Evolutionary conservation across 1,284 basidiomycete genomes (phyloP).

Genomic region (Rhodotorula sp.): DNA sequence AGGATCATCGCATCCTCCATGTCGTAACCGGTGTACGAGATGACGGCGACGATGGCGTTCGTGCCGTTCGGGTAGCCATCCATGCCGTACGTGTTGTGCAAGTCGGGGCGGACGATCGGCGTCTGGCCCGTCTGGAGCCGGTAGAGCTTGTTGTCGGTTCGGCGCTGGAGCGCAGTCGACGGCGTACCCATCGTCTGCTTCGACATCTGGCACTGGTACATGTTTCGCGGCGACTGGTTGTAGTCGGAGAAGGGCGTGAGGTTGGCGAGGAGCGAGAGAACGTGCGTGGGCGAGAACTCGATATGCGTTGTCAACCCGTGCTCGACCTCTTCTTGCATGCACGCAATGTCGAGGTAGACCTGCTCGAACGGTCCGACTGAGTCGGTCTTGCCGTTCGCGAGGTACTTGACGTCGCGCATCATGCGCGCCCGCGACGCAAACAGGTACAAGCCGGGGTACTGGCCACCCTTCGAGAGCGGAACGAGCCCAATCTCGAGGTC

Average conservation of each 20-base stretch:
- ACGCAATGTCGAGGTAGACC: constrained; percentile 98
- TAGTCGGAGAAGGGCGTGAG: constrained; percentile 79
- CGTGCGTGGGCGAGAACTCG: constrained; percentile 91
- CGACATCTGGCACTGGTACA: constrained; percentile 84
- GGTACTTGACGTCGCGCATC: constrained; percentile 96
- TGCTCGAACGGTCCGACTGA: constrained; percentile 97
- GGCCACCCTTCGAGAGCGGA: constrained; percentile 83
- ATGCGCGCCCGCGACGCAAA: constrained; percentile 86
- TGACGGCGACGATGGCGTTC: constrained; percentile 97
- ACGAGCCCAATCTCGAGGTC: constrained; percentile 96
- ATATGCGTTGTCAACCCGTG: constrained; percentile 75
- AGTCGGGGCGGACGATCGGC: constrained; percentile 84
- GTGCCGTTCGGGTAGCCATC: constrained; percentile 98
- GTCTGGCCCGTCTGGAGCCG: constrained; percentile 92
- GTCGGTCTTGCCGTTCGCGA: constrained; percentile 81
- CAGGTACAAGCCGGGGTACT: constrained; percentile 94
- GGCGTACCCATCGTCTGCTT: constrained; percentile 99
- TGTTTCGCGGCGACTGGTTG: constrained; percentile 70
- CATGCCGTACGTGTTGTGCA: constrained; percentile 97
- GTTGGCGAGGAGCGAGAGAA: constrained; percentile 73
- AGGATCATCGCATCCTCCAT: constrained; percentile 99
- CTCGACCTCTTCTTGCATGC: constrained; percentile 85
- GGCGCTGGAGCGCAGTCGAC: constrained; percentile 79
- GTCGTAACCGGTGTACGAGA: constrained; percentile 99
- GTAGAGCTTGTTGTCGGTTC: constrained; percentile 99